Evolutionary conservation across 352 stramenopile species (phyloP), one percentile per base, ranked within the genome.

Genomic region (Globisporangium parvum): DNA sequence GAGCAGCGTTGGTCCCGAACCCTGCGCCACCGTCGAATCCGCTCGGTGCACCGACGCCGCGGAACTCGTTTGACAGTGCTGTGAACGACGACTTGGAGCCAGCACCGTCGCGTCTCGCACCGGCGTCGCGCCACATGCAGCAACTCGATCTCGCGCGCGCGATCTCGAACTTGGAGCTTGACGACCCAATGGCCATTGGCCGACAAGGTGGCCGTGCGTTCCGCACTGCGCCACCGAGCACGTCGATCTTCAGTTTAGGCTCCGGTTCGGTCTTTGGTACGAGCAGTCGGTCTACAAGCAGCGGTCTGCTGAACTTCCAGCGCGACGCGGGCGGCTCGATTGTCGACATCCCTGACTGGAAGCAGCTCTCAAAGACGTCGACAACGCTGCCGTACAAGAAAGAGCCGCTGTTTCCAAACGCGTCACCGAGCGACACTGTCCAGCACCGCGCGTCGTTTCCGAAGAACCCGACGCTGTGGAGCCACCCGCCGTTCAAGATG

Each of bases 141-240:
- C 75, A 89, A 21, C 63, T 91, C 23, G 78, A 91, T 67, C 69
- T 91, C 18, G 76, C 79, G 15, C 75, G 75, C 20, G 81, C 81
- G 1, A 89, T 91, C 33, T 88, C 81, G 0, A 88, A 89, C 58
- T 57, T 91, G 57, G 81, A 91, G 57, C 48, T 91, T 14, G 81
- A 91, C 55, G 78, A 91, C 26, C 81, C 81, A 3, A 84, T 88
- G 62, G 77, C 80, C 15, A 86, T 88, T 15, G 65, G 73, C 47
- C 80, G 71, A 6, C 69, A 87, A 47, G 57, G 78, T 47, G 76
- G 75, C 14, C 77, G 55, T 35, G 75, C 75, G 12, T 70, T 72
- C 51, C 56, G 67, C 37, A 84, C 73, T 1, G 74, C 75, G 21
- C 45, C 72, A 18, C 75, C 79, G 24, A 77, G 67, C 23, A 82